These are phyloP conservation scores for Anaeramoeba ignava DNA, from an alignment of 78 protist genomes.

Conservation along the genomic window DNA sequence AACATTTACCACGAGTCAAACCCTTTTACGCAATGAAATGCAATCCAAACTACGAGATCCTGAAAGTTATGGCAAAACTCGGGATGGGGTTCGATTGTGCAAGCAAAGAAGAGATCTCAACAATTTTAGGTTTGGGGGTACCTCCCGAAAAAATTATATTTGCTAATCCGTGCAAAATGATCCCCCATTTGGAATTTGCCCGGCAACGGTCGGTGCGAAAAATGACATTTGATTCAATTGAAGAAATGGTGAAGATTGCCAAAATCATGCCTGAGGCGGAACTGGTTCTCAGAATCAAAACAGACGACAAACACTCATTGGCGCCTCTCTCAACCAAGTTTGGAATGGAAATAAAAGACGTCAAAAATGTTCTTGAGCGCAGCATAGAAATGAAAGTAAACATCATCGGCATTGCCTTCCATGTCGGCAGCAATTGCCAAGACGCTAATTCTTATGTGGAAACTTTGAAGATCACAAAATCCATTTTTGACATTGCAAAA, in stretches of 20 bases:
- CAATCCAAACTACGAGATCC: not conserved
- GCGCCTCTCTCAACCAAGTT: not conserved
- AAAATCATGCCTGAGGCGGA: not conserved
- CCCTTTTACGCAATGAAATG: slow-evolving; percentile 51
- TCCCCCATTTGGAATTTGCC: not conserved
- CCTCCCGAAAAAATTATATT: not conserved
- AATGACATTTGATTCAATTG: not conserved
- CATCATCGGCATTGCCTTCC: slow-evolving; percentile 5
- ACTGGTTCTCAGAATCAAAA: not conserved
- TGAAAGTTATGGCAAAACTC: not conserved
- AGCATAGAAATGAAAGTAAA: not conserved
- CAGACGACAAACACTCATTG: not conserved
- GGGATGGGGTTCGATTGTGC: slow-evolving; percentile 9
- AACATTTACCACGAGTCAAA: slow-evolving; percentile 54
- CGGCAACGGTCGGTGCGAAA: not conserved
- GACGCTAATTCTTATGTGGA: not conserved
- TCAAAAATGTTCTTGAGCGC: not conserved
- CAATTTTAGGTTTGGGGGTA: not conserved
- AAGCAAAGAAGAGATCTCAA: not conserved
- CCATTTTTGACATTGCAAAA: not conserved
- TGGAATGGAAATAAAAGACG: not conserved
- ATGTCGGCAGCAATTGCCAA: not conserved
- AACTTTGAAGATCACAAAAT: not conserved
- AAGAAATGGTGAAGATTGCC: not conserved
- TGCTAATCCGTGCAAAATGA: slow-evolving; percentile 5